Evolutionary conservation across 768 basidiomycete genomes (phyloP).

Genomic region (Boletus coccyginus): DNA sequence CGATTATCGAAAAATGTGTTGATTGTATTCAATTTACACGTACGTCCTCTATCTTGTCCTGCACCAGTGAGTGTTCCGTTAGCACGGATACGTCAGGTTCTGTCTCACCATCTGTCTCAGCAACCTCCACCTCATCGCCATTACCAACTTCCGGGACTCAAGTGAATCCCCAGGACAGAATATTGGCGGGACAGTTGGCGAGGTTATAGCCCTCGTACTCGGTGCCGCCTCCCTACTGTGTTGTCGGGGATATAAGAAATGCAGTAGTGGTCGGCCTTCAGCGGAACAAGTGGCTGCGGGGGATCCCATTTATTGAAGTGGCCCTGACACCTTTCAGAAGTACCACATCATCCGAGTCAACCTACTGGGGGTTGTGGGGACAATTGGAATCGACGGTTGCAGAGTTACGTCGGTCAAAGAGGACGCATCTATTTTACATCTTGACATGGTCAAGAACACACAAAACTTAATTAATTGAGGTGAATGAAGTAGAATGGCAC

Average conservation of each 20-base stretch:
- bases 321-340: neutral
- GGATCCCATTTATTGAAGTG: constrained; percentile 4
- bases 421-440: too few species aligned
- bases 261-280: neutral
- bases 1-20: neutral
- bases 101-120: neutral
- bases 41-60: neutral
- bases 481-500: neutral
- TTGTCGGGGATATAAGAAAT: neutral
- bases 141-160: neutral
- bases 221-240: constrained; percentile 1
- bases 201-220: neutral
- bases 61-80: neutral
- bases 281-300: neutral
- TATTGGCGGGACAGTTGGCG: constrained; percentile 7
- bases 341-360: too few species aligned
- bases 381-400: too few species aligned
- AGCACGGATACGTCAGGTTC: constrained; percentile 3
- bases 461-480: neutral
- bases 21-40: constrained; percentile 19
- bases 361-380: neutral
- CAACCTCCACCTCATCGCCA: neutral
- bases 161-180: neutral
- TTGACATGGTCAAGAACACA: too few species aligned
- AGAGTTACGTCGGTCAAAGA: too few species aligned